Base-by-base conservation (phyloP, 768 basidiomycete genomes). In the Xerocomus brunneocitrinus region DNA sequence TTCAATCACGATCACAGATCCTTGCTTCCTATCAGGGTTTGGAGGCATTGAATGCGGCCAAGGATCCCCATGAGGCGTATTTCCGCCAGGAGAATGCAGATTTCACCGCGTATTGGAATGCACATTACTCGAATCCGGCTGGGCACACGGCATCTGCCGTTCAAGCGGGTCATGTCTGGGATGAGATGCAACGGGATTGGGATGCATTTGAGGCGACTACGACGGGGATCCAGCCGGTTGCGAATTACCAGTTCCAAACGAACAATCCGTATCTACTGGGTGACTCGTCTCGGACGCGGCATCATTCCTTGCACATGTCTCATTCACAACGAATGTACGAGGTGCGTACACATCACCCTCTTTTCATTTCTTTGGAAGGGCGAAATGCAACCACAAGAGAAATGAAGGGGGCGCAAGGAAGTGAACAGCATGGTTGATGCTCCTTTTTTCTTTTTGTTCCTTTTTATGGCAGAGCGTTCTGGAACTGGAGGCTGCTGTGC, bases 401-500 rank as follows among this genome's bases (percentile, higher is more conserved):
- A 58, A 50, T 28, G 43, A 41, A 45, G n/a, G 28, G 49, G 31
- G 31, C 28, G 19, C 46, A 44, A n/a, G 47, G 14, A 41, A 7
- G 48, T 42, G 50, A 50, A 47, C 49, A 43, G 49, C 49, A 54
- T 60, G 47, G 55, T 44, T 67, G 45, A 61, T 52, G 54, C 28
- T 61, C 48, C 19, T 58, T 46, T 46, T 51, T 38, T 38, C 62
- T 52, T 48, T 56, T 46, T 57, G 52, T 57, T 38, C 49, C 50
- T 49, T 16, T 30, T 45, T 45, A 30, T 19, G 62, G 47, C 71
- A 98, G 93, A 88, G 79, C 59, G 83, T 98, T 8, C 75, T 98
- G 30, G 87, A 93, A 67, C 76, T 92, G 12, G 95, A 99, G 73
- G 95, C 95, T 7, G 79, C 79, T 25, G 93, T 95, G 13, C 91